These are phyloP conservation scores for Termitomyces sp. DNA, from an alignment of 768 basidiomycete genomes.

Conservation along the genomic window DNA sequence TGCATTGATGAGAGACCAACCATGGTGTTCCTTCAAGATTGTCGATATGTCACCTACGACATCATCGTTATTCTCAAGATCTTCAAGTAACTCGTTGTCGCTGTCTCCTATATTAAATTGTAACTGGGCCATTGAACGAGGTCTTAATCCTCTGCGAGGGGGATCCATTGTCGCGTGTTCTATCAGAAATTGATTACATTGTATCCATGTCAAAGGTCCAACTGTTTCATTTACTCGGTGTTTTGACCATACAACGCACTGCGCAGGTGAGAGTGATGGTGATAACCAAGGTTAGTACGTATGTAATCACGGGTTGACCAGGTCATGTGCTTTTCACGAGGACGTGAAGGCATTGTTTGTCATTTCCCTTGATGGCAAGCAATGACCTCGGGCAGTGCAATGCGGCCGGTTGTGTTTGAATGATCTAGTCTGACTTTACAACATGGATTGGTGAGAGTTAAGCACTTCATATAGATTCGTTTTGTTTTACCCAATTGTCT, in stretches of 20 bases:
- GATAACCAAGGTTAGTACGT: background rate
- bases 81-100: conserved; percentile 15
- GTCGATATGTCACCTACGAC: conserved; percentile 5
- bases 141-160: background rate
- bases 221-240: background rate
- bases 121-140: conserved; percentile 13
- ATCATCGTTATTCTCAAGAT: conserved; percentile 8
- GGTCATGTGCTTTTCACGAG: background rate
- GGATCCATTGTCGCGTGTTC: background rate
- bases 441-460: conserved; percentile 46
- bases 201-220: background rate
- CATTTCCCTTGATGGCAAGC: background rate
- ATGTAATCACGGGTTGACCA: too few species aligned
- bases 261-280: background rate
- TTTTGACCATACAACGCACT: background rate
- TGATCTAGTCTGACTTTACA: too few species aligned
- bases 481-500: background rate
- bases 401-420: too few species aligned
- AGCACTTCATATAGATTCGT: background rate
- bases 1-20: conserved; percentile 6
- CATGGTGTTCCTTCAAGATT: conserved; percentile 10
- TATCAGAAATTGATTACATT: background rate
- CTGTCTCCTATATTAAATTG: conserved; percentile 6
- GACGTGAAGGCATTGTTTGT: background rate
- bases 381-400: too few species aligned